phyloP scores from a whole-genome alignment of 129 eudicot species.

The Mikania micrantha region DNA sequence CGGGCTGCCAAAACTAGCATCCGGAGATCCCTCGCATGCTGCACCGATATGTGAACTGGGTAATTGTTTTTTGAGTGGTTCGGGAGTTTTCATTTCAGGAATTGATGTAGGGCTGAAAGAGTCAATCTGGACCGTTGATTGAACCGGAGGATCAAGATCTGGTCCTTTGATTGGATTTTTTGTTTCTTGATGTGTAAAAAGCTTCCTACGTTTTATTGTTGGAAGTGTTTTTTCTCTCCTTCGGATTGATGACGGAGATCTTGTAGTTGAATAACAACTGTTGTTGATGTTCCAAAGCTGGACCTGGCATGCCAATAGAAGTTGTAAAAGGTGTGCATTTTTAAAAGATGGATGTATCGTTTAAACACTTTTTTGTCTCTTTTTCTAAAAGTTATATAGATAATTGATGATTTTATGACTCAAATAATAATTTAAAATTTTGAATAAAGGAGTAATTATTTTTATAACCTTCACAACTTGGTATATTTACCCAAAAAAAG shows the following conservation, averaged over 20 bases:
- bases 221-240: slow-evolving; percentile 57
- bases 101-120: slow-evolving; percentile 11
- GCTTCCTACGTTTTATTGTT: slow-evolving; percentile 35
- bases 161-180: not conserved
- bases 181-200: slow-evolving; percentile 32
- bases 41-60: slow-evolving; percentile 24
- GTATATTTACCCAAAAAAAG: no score
- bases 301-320: slow-evolving; percentile 35
- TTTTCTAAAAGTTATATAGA: no score
- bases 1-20: slow-evolving; percentile 55
- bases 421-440: no score
- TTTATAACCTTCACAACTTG: no score
- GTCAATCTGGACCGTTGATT: slow-evolving; percentile 12
- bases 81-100: slow-evolving; percentile 59
- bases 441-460: no score
- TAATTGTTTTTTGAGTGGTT: slow-evolving; percentile 25
- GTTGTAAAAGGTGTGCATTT: not conserved
- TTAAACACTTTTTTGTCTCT: no score
- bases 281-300: slow-evolving; percentile 67
- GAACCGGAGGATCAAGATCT: slow-evolving; percentile 8
- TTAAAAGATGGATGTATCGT: not conserved
- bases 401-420: no score
- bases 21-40: slow-evolving; percentile 48
- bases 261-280: slow-evolving; percentile 56
- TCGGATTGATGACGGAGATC: slow-evolving; percentile 66